Evolutionary conservation across 176 grass and related monocot species (phyloP), one percentile per base, ranked within the genome.

Genomic region (Olyra latifolia): DNA sequence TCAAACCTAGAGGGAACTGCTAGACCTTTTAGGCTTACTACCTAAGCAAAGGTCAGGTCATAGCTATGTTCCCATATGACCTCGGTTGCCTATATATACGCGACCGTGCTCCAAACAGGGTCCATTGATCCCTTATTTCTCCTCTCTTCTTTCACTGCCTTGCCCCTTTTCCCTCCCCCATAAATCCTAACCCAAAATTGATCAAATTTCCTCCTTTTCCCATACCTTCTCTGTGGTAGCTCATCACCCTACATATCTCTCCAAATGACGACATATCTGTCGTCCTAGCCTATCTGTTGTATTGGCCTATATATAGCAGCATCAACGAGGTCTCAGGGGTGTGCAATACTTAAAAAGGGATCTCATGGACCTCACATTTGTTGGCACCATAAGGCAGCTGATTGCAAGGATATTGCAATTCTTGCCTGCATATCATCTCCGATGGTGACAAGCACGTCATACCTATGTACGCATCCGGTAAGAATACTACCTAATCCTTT

Each of bases 131-230:
- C 13, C 29, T n/a, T 10, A 55, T 74, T 20, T 4, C 0, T 16
- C n/a, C 7, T 23, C 54, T 59, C 4, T 43, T 7, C 0, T 53
- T 53, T 7, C 7, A 1, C 10, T 3, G 38, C n/a, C 11, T 43
- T 8, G 0, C 35, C 6, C 23, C n/a, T 19, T 0, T 39, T 39
- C 12, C 22, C 6, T n/a, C 13, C 1, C 4, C 11, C 0, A 6
- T 20, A 28, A 28, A 20, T 22, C 38, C 54, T 44, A 28, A 25
- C 23, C 67, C n/a, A 12, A 68, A 45, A 17, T 32, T 13, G 1
- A 24, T 2, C 40, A 44, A 2, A 23, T n/a, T n/a, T 14, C n/a
- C 23, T 1, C 8, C 28, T 7, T 11, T 9, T 14, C 43, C 4
- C 12, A 27, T 28, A 8, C 12, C 3, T 16, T 59, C 14, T 24